A percentile compares a stretch with the other conserved stretches of the same genome.
These are phyloP conservation scores for Cyberlindnera bimundalis DNA, from an alignment of 805 yeast species.

Conservation along the genomic window DNA sequence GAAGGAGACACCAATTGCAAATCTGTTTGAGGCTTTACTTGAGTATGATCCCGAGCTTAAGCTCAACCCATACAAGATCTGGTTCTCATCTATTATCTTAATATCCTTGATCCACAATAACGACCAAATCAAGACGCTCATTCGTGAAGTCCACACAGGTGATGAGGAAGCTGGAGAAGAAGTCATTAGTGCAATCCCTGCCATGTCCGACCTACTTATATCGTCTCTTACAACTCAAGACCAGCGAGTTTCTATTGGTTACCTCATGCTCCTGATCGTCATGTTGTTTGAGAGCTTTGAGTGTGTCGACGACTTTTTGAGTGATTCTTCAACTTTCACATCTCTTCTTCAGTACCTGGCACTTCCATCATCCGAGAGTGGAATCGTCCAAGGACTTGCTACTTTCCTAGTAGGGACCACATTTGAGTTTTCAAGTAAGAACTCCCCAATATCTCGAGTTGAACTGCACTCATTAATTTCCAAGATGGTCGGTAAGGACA, in stretches of 20 bases:
- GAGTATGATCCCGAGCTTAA: slow-evolving; percentile 71
- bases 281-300: slow-evolving; percentile 78
- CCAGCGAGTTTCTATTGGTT: slow-evolving; percentile 74
- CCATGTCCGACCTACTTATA: slow-evolving; percentile 70
- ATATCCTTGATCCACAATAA: slow-evolving; percentile 57
- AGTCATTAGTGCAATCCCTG: slow-evolving; percentile 64
- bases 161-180: slow-evolving; percentile 63
- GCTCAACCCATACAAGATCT: slow-evolving; percentile 80
- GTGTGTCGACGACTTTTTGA: slow-evolving; percentile 72
- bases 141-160: slow-evolving; percentile 54
- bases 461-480: slow-evolving; percentile 60
- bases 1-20: slow-evolving; percentile 41
- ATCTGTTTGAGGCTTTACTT: slow-evolving; percentile 65
- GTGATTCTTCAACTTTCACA: slow-evolving; percentile 62
- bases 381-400: slow-evolving; percentile 68
- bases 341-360: slow-evolving; percentile 66
- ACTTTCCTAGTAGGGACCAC: slow-evolving; percentile 68
- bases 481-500: slow-evolving; percentile 76
- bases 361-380: slow-evolving; percentile 46
- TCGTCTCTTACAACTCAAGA: slow-evolving; percentile 61
- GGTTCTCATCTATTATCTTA: slow-evolving; percentile 75
- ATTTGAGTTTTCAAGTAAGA: slow-evolving; percentile 74
- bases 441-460: slow-evolving; percentile 51
- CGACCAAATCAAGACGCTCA: slow-evolving; percentile 44
- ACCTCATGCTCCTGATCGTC: slow-evolving; percentile 64